Conservation (phyloP, 495 filamentous ascomycete genomes). For the Neurospora sp. region DNA sequence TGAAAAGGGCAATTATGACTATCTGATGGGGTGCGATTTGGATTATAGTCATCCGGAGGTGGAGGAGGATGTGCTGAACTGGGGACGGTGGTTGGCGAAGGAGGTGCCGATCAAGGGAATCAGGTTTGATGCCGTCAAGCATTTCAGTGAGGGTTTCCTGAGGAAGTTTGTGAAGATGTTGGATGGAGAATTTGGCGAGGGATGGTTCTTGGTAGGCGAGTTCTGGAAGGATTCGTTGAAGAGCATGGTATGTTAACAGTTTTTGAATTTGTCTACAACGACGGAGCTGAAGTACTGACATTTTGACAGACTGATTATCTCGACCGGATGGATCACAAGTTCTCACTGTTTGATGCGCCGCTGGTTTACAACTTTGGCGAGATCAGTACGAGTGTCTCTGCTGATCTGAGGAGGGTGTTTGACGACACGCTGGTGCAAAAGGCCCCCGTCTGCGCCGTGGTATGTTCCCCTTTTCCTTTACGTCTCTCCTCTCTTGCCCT, state of each 20-base stretch:
- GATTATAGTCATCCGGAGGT: conserved; percentile 60
- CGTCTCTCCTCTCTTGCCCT: background rate
- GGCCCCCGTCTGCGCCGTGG: conserved; percentile 50
- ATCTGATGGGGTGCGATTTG: conserved; percentile 54
- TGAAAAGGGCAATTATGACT: conserved; percentile 56
- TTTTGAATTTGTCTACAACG: background rate
- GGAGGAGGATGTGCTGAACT: conserved; percentile 49
- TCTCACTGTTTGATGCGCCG: conserved; percentile 56
- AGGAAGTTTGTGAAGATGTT: conserved; percentile 47
- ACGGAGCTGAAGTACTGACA: background rate
- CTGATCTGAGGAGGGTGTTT: conserved; percentile 53
- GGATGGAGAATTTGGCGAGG: conserved; percentile 35
- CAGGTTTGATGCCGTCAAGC: conserved; percentile 65
- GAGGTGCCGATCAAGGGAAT: conserved; percentile 53
- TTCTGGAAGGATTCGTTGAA: conserved; percentile 52
- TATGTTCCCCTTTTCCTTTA: conserved; percentile 19
- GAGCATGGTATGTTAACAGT: conserved; percentile 28
- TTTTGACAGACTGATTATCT: conserved; percentile 36
- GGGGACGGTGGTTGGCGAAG: conserved; percentile 56
- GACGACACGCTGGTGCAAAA: conserved; percentile 47
- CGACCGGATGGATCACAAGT: conserved; percentile 43
- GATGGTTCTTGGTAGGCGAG: conserved; percentile 61
- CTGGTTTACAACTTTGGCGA: conserved; percentile 54
- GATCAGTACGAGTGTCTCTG: conserved; percentile 38
- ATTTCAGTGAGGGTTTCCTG: conserved; percentile 57